A percentile compares a stretch with the other conserved stretches of the same genome.
These are phyloP conservation scores for Globisporangium radiosum DNA, from an alignment of 352 stramenopile species.

Conservation along the genomic window DNA sequence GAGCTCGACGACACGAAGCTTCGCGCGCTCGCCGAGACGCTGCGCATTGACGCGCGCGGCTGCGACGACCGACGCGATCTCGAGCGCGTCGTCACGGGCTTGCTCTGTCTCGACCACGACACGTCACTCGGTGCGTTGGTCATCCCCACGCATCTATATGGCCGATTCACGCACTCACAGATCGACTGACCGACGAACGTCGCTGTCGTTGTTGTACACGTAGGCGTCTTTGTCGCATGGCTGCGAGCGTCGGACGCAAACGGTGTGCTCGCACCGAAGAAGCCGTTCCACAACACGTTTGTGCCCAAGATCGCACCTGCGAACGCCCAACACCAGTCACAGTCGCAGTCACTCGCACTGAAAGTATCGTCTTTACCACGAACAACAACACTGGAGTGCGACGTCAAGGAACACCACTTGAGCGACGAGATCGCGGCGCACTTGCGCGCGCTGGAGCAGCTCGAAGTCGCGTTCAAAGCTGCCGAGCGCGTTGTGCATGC, in stretches of 20 bases:
- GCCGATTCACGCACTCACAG: background rate
- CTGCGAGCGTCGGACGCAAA: conserved; percentile 29
- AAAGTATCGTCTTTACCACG: background rate
- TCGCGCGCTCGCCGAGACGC: conserved; percentile 42
- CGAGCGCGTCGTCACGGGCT: conserved; percentile 46
- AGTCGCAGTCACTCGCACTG: too few species aligned
- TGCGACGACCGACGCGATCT: conserved; percentile 57
- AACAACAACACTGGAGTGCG: conserved; percentile 2
- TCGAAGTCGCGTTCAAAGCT: conserved; percentile 58
- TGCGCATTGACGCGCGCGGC: conserved; percentile 52
- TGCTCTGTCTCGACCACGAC: conserved; percentile 70
- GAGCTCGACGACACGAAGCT: conserved; percentile 37
- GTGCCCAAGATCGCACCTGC: conserved; percentile 33
- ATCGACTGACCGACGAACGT: background rate
- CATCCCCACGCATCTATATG: background rate
- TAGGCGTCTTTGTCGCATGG: conserved; percentile 63
- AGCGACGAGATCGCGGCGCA: conserved; percentile 42
- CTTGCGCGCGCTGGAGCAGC: conserved; percentile 29
- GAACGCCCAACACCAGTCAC: background rate
- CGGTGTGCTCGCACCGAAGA: conserved; percentile 24
- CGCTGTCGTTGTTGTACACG: background rate
- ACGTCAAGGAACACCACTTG: conserved; percentile 49
- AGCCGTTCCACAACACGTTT: conserved; percentile 55
- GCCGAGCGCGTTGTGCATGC: conserved; percentile 51
- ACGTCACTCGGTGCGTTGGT: conserved; percentile 35